phyloP scores from a whole-genome alignment of 1,284 basidiomycete species.

The Taiwanofungus camphoratus region DNA sequence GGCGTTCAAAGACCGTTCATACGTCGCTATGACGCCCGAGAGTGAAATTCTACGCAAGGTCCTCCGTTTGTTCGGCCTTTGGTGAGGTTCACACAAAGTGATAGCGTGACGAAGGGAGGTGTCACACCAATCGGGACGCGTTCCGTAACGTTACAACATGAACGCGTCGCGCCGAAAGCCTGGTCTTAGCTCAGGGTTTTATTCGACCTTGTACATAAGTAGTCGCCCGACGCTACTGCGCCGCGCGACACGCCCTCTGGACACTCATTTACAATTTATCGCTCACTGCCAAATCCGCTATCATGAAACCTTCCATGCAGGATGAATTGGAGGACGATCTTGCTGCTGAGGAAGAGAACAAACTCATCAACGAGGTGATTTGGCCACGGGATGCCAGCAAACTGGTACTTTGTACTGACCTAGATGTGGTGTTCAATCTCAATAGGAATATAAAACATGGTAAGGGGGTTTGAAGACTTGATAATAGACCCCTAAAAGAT shows the following conservation, averaged over 20 bases:
- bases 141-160: not conserved
- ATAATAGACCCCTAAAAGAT: not conserved
- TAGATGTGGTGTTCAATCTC: slow-evolving; percentile 1
- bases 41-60: too few species aligned
- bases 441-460: slow-evolving; percentile 82
- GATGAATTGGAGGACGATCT: slow-evolving; percentile 80
- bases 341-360: slow-evolving; percentile 82
- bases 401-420: not conserved
- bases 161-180: slow-evolving; percentile 6
- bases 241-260: not conserved
- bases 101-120: too few species aligned
- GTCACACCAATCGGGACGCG: not conserved
- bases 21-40: too few species aligned
- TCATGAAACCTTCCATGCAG: slow-evolving; percentile 55
- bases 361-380: slow-evolving; percentile 86
- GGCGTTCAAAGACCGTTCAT: too few species aligned
- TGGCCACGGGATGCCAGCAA: not conserved
- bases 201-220: too few species aligned
- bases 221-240: not conserved
- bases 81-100: too few species aligned
- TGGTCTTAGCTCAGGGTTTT: too few species aligned
- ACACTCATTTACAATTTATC: not conserved
- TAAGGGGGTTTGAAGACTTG: slow-evolving; percentile 23
- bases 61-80: too few species aligned
- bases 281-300: not conserved